phyloP scores from a whole-genome alignment of 2,329 filamentous ascomycete genomes.

The Colletotrichum theobromicola region DNA sequence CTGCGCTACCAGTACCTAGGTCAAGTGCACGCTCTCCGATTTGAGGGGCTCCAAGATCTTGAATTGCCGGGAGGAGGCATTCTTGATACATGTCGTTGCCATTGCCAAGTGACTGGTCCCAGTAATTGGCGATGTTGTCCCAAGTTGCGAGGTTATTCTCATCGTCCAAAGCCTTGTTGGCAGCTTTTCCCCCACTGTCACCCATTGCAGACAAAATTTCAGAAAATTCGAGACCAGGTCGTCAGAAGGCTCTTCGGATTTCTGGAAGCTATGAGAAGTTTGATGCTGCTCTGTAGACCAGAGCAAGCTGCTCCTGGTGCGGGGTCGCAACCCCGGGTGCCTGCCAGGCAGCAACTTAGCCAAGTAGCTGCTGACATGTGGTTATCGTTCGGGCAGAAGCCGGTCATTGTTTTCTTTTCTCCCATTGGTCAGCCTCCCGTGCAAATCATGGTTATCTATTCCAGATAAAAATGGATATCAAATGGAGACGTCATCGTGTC shows the following conservation, averaged over 20 bases:
- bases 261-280: background rate
- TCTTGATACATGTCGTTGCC: background rate
- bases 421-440: too few species aligned
- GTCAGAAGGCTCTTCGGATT: background rate
- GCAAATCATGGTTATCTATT: too few species aligned
- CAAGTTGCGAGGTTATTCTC: background rate
- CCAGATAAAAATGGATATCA: too few species aligned
- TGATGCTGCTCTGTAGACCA: too few species aligned
- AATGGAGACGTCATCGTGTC: too few species aligned
- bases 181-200: background rate
- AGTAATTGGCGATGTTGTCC: background rate
- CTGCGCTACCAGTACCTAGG: background rate
- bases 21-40: background rate
- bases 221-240: background rate
- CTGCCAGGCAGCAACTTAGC: too few species aligned
- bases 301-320: background rate
- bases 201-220: background rate
- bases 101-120: background rate
- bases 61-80: background rate
- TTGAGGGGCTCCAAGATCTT: background rate
- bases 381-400: too few species aligned
- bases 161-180: background rate
- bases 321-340: background rate
- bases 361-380: background rate
- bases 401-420: too few species aligned